Conservation (phyloP, 176 grass and related monocot genomes). For the Cymbopogon citratus region DNA sequence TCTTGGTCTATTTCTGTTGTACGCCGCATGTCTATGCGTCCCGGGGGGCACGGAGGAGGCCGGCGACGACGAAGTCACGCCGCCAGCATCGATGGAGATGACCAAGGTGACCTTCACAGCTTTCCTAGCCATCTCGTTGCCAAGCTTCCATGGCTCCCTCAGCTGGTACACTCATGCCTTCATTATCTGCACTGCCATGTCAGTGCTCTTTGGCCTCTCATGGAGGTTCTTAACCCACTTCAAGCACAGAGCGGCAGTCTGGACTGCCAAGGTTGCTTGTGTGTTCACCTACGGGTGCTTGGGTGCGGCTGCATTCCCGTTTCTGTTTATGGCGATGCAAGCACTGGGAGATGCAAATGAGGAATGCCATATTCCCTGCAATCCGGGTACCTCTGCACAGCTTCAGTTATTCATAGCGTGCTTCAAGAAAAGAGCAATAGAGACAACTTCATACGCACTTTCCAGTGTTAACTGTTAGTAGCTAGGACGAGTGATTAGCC, state of each 20-base stretch:
- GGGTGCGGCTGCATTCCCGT: background rate
- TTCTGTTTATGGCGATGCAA: background rate
- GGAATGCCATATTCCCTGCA: slow-evolving; percentile 5
- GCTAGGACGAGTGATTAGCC: background rate
- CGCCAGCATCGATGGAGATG: background rate
- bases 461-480: background rate
- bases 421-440: background rate
- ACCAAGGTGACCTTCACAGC: background rate
- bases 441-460: background rate
- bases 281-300: background rate
- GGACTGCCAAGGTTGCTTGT: background rate
- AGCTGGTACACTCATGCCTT: background rate
- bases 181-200: background rate
- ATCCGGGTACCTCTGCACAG: background rate
- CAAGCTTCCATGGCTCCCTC: background rate
- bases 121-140: background rate
- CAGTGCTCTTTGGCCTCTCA: background rate
- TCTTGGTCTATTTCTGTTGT: background rate
- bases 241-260: background rate
- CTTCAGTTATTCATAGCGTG: background rate
- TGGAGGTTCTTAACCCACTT: slow-evolving; percentile 14
- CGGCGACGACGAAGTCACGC: background rate
- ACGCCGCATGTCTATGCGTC: background rate
- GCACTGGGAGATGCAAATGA: background rate
- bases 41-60: too few relatives aligned